Percentiles rank a stretch among this genome's conserved stretches.
phyloP scores from a whole-genome alignment of 2,329 filamentous ascomycete species.

The Epichloe amarillans region DNA sequence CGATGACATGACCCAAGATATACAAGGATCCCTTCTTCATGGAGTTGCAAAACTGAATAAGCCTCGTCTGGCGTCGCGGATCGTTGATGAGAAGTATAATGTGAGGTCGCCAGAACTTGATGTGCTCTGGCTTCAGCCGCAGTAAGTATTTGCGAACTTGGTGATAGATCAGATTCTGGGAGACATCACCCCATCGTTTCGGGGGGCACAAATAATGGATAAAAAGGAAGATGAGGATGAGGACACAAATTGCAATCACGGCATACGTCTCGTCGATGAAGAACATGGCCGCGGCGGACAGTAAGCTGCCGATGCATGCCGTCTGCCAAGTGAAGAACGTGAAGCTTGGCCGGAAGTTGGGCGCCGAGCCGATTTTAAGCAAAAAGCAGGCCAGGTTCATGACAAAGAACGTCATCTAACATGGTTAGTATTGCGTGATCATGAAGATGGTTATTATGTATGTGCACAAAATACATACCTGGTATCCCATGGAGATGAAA shows the following conservation, averaged over 20 bases:
- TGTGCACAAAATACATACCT: constrained; percentile 29
- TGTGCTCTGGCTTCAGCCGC: constrained; percentile 72
- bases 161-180: constrained; percentile 72
- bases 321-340: constrained; percentile 84
- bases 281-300: constrained; percentile 74
- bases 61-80: constrained; percentile 64
- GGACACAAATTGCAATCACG: constrained; percentile 56
- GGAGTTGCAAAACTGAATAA: constrained; percentile 86
- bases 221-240: constrained; percentile 66
- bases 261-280: constrained; percentile 79
- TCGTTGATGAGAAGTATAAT: constrained; percentile 76
- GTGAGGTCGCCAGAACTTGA: constrained; percentile 87
- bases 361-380: constrained; percentile 73
- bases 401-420: constrained; percentile 72
- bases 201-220: constrained; percentile 80
- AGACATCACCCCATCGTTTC: constrained; percentile 83
- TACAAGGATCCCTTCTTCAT: constrained; percentile 80
- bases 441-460: too few species aligned
- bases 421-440: not conserved
- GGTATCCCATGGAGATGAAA: constrained; percentile 80
- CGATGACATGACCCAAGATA: constrained; percentile 77
- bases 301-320: constrained; percentile 58
- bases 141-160: constrained; percentile 81
- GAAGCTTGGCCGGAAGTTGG: constrained; percentile 80
- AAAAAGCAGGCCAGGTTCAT: constrained; percentile 82